These are phyloP conservation scores for Prunus yedoensis DNA, from an alignment of 331 rosid species.

Conservation along the genomic window DNA sequence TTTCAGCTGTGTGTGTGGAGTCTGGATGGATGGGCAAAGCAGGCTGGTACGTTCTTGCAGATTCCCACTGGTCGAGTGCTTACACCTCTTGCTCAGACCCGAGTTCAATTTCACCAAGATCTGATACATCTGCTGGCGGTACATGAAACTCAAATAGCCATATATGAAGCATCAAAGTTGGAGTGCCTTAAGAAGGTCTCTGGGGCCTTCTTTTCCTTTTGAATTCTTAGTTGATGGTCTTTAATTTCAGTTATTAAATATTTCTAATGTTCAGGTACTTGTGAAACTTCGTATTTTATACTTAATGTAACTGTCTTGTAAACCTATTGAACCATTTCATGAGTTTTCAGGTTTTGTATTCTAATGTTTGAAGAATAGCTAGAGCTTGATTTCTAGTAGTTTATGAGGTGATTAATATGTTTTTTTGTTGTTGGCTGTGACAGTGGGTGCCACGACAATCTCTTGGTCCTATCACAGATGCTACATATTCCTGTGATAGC, in stretches of 20 bases:
- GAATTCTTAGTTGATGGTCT: background rate
- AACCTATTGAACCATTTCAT: too few relatives aligned
- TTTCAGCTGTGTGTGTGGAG: slow-evolving; percentile 9
- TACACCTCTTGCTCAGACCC: slow-evolving; percentile 8
- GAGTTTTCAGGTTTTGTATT: background rate
- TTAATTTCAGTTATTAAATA: too few relatives aligned
- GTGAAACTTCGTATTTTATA: too few relatives aligned
- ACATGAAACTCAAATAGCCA: slow-evolving; percentile 26
- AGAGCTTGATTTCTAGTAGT: background rate
- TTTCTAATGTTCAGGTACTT: too few relatives aligned
- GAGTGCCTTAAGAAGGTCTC: slow-evolving; percentile 18
- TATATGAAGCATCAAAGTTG: slow-evolving; percentile 24
- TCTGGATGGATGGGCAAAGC: slow-evolving; percentile 7
- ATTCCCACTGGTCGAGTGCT: background rate
- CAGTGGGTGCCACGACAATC: slow-evolving; percentile 21
- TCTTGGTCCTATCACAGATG: slow-evolving; percentile 14
- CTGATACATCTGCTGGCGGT: slow-evolving; percentile 16
- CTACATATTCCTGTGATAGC: slow-evolving; percentile 23
- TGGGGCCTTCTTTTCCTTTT: background rate
- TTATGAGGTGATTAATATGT: background rate
- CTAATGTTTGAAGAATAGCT: background rate
- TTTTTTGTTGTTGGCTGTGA: background rate
- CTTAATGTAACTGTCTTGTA: too few relatives aligned
- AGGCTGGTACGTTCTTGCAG: slow-evolving; percentile 15
- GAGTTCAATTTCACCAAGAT: slow-evolving; percentile 21